Base-by-base conservation (phyloP, 148 eudicot genomes). In the Rhododendron kiyosumense region DNA sequence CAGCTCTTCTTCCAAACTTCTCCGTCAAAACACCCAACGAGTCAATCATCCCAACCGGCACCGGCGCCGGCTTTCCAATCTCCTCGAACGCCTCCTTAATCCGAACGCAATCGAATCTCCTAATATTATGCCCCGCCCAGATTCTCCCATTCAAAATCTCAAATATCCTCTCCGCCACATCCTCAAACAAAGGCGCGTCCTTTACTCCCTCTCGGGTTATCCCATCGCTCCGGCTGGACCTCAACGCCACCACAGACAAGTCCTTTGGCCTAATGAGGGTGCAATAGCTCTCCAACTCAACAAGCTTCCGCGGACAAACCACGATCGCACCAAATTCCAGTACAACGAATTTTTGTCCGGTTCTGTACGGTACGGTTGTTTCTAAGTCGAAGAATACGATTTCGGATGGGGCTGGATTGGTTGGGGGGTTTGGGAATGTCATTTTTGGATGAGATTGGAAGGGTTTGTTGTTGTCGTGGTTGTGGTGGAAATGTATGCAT, bases 41-140 rank as follows among this genome's bases (percentile, higher is more conserved):
- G 86, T 96, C 99, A 36, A 96, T 94, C 54, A 93, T 84, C 76
- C 93, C 99, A 52, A 87, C 87, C 5, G 99, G 97, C 51, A 88
- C 86, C 1, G 99, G 99, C 15, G 91, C 90, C 78, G 91, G 86
- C 85, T 91, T 85, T 12, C 94, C 94, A 67, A 95, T 92, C 76
- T 93, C 94, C 46, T 89, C 92, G 83, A 96, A 96, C 18, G 96
- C 94, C 75, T 93, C 99, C 83, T 88, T 94, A n/a, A 96, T 92
- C 4, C 97, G 86, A 85, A 90, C 92, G 14, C 94, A 92, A 88
- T 96, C 99, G 69, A 96, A 96, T 79, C 99, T 89, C 59, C 90
- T 93, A 59, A 96, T 96, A 26, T 96, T 96, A 86, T 96, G 99
- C n/a, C 99, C 99, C 1, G 96, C 98, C 99, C 99, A 96, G 0